Percentiles rank a stretch among this genome's conserved stretches.
phyloP scores from a whole-genome alignment of 495 filamentous ascomycete genomes.

The Penicillium simplicissimum region DNA sequence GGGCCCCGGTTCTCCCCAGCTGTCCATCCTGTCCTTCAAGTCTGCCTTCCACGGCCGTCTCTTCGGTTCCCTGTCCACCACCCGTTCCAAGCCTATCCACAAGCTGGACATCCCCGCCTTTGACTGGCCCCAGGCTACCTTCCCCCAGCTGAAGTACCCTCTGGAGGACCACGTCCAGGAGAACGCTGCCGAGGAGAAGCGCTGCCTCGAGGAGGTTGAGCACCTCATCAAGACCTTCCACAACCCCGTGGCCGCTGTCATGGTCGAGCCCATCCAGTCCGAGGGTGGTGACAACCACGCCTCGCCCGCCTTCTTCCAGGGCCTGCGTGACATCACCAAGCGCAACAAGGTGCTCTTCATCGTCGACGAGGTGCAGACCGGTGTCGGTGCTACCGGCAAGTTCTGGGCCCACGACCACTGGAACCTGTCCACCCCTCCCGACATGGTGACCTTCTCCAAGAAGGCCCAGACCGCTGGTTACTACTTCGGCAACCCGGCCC shows the following conservation, averaged over 20 bases:
- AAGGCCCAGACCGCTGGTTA: constrained; percentile 98
- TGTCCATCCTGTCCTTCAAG: constrained; percentile 93
- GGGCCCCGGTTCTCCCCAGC: constrained; percentile 74
- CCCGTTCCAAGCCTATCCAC: constrained; percentile 95
- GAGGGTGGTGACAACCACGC: constrained; percentile 99
- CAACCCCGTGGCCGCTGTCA: constrained; percentile 82
- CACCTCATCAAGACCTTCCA: constrained; percentile 79
- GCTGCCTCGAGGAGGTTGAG: constrained; percentile 88
- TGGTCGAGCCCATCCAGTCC: constrained; percentile 96
- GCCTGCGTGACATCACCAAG: constrained; percentile 81
- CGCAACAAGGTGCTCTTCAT: constrained; percentile 88
- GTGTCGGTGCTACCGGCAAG: constrained; percentile 86
- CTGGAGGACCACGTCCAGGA: constrained; percentile 79
- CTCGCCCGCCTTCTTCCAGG: constrained; percentile 86
- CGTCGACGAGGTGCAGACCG: constrained; percentile 98
- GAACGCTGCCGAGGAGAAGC: constrained; percentile 80
- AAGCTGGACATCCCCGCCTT: constrained; percentile 98
- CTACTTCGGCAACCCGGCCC: constrained; percentile 84
- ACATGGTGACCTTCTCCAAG: constrained; percentile 99
- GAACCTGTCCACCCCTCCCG: constrained; percentile 78
- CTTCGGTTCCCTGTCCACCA: constrained; percentile 90
- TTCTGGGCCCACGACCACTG: constrained; percentile 99
- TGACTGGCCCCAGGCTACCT: constrained; percentile 95
- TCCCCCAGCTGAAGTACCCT: constrained; percentile 88
- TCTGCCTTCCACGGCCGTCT: constrained; percentile 93